Evolutionary conservation across 2,329 filamentous ascomycete genomes (phyloP).

Genomic region (Microcyclospora tardicrescens): DNA sequence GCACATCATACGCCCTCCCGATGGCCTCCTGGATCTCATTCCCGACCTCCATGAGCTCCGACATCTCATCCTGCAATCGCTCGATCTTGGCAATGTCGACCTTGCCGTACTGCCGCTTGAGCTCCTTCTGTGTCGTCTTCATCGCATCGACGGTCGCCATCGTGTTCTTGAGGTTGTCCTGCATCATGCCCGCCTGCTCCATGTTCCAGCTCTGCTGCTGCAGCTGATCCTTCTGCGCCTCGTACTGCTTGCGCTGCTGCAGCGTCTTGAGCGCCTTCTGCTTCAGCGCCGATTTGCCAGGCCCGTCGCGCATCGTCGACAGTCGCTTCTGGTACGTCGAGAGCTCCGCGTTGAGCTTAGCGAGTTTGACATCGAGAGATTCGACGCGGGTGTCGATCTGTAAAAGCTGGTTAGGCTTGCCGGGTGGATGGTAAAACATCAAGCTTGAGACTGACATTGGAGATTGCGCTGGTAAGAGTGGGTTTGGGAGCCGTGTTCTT

Average conservation of each 20-base stretch:
- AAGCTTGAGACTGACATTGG: constrained; percentile 45
- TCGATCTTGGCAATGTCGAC: constrained; percentile 97
- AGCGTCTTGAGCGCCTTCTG: constrained; percentile 90
- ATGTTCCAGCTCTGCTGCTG: constrained; percentile 97
- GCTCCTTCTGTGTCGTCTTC: constrained; percentile 88
- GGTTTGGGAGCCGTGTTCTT: constrained; percentile 82
- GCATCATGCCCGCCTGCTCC: constrained; percentile 97
- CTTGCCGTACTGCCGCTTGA: constrained; percentile 91
- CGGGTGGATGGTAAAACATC: not conserved
- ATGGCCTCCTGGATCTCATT: constrained; percentile 98
- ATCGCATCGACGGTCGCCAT: constrained; percentile 98
- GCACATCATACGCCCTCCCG: constrained; percentile 79
- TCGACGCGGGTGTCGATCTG: constrained; percentile 70
- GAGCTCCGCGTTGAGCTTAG: constrained; percentile 82
- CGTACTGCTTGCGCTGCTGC: constrained; percentile 87
- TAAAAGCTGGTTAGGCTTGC: constrained; percentile 18
- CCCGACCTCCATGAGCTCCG: constrained; percentile 89
- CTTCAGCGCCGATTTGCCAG: constrained; percentile 83
- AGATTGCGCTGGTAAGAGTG: constrained; percentile 69
- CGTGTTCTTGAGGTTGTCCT: constrained; percentile 95
- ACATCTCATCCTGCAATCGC: constrained; percentile 97
- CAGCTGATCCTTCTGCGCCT: constrained; percentile 84
- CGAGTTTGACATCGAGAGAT: constrained; percentile 86
- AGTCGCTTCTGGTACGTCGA: constrained; percentile 78
- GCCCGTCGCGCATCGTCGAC: constrained; percentile 85